A percentile compares a stretch with the other conserved stretches of the same genome.
Evolutionary conservation across 345 rosid species (phyloP).

Genomic region (Angophora floribunda): DNA sequence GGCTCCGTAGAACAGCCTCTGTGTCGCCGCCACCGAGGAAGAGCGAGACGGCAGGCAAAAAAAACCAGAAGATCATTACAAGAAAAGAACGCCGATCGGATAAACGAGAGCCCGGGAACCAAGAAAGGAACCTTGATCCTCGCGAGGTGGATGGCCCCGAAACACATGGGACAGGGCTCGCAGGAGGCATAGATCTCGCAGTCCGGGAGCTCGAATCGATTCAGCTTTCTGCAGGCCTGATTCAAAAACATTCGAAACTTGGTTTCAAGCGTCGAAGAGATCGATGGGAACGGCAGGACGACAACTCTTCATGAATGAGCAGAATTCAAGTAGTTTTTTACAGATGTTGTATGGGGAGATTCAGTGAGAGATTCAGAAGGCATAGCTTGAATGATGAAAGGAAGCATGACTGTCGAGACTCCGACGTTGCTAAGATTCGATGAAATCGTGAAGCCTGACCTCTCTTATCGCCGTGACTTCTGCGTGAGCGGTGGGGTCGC

Average conservation of each 20-base stretch:
- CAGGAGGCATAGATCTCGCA: conserved; percentile 22
- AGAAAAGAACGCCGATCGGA: neutral
- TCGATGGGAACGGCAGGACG: neutral
- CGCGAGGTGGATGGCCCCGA: conserved; percentile 49
- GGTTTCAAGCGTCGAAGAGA: too few relatives aligned
- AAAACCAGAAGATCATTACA: neutral
- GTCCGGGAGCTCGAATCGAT: neutral
- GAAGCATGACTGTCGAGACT: neutral
- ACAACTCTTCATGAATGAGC: too few relatives aligned
- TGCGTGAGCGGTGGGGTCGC: conserved; percentile 89
- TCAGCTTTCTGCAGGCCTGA: conserved; percentile 54
- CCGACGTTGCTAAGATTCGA: too few relatives aligned
- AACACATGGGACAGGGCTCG: too few relatives aligned
- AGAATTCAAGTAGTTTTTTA: too few relatives aligned
- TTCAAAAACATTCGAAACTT: too few relatives aligned
- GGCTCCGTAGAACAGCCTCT: conserved; percentile 58
- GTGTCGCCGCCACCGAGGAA: neutral
- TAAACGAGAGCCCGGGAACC: too few relatives aligned
- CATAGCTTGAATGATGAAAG: too few relatives aligned
- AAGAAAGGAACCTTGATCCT: conserved; percentile 21
- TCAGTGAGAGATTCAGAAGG: too few relatives aligned
- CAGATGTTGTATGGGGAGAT: too few relatives aligned
- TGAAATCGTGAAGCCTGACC: conserved; percentile 19
- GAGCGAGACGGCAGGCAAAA: too few relatives aligned
- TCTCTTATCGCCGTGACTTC: conserved; percentile 60